Percentiles rank a stretch among this genome's conserved stretches.
Conservation (phyloP, 2,329 filamentous ascomycete species). For the Catunica adiposa region DNA sequence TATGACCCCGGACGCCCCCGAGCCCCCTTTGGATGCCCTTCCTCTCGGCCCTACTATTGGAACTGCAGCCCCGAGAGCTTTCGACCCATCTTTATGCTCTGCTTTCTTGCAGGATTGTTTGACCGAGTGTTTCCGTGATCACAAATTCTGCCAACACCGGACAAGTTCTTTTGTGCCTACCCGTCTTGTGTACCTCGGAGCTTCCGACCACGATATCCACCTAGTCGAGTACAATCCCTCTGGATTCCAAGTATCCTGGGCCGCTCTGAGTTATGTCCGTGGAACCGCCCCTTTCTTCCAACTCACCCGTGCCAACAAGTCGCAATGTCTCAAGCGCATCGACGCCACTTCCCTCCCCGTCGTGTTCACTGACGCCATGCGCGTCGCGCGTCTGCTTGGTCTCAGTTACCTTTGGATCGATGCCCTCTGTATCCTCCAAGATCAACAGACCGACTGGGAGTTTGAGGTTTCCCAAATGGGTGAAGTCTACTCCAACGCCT, state of each 20-base stretch:
- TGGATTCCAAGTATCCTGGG: constrained; percentile 11
- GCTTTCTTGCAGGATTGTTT: constrained; percentile 7
- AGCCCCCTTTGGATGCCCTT: constrained; percentile 1
- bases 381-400: constrained; percentile 16
- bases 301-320: constrained; percentile 11
- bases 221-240: constrained; percentile 11
- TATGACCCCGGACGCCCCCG: constrained; percentile 8
- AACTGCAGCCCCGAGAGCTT: constrained; percentile 12
- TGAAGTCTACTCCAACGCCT: constrained; percentile 14
- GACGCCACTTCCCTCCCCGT: constrained; percentile 12
- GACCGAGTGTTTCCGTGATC: constrained; percentile 11
- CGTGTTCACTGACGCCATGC: constrained; percentile 20
- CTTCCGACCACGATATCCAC: constrained; percentile 5
- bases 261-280: constrained; percentile 15
- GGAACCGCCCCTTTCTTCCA: constrained; percentile 4
- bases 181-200: constrained; percentile 11
- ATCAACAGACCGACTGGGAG: constrained; percentile 15
- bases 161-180: constrained; percentile 8
- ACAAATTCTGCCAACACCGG: constrained; percentile 11
- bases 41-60: constrained; percentile 12
- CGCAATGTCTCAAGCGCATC: constrained; percentile 8
- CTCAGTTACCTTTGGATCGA: constrained; percentile 22
- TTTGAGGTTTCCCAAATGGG: constrained; percentile 15
- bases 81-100: constrained; percentile 7
- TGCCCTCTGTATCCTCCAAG: constrained; percentile 21